Evolutionary conservation across 805 yeast species (phyloP).

Genomic region (Debaryomyces hansenii): DNA sequence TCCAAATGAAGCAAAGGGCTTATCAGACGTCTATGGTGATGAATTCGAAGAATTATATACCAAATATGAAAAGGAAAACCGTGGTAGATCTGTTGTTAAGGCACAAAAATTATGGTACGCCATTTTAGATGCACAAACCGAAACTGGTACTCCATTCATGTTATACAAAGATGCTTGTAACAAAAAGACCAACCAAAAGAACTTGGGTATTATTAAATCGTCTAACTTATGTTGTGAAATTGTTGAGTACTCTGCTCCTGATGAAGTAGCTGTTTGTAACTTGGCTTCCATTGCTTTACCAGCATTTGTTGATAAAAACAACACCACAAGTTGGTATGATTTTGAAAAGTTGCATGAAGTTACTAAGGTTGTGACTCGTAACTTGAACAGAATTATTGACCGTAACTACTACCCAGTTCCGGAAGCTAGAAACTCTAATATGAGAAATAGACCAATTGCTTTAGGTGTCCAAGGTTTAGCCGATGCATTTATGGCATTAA

Average conservation of each 20-base stretch:
- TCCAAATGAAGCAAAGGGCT: conserved; percentile 59
- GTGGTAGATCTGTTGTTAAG: conserved; percentile 50
- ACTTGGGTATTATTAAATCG: conserved; percentile 59
- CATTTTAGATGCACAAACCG: conserved; percentile 61
- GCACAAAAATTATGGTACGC: conserved; percentile 65
- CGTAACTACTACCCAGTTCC: conserved; percentile 57
- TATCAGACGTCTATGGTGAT: conserved; percentile 54
- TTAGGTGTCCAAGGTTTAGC: conserved; percentile 66
- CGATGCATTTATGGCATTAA: conserved; percentile 54
- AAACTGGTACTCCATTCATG: conserved; percentile 67
- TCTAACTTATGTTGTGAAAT: conserved; percentile 65
- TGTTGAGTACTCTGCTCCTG: conserved; percentile 59
- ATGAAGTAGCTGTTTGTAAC: conserved; percentile 62
- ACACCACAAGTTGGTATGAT: conserved; percentile 46
- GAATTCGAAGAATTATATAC: conserved; percentile 54
- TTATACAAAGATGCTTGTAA: conserved; percentile 64
- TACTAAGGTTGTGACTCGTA: conserved; percentile 53
- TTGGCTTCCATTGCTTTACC: conserved; percentile 62
- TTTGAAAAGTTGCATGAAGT: conserved; percentile 56
- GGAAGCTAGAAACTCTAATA: conserved; percentile 53
- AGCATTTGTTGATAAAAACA: conserved; percentile 50
- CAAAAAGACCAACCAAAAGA: conserved; percentile 58
- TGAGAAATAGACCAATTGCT: conserved; percentile 62
- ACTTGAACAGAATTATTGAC: conserved; percentile 58
- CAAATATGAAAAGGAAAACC: conserved; percentile 50